Base-by-base conservation (phyloP, 2,329 filamentous ascomycete species). In the Chaetomiaceae sp. region DNA sequence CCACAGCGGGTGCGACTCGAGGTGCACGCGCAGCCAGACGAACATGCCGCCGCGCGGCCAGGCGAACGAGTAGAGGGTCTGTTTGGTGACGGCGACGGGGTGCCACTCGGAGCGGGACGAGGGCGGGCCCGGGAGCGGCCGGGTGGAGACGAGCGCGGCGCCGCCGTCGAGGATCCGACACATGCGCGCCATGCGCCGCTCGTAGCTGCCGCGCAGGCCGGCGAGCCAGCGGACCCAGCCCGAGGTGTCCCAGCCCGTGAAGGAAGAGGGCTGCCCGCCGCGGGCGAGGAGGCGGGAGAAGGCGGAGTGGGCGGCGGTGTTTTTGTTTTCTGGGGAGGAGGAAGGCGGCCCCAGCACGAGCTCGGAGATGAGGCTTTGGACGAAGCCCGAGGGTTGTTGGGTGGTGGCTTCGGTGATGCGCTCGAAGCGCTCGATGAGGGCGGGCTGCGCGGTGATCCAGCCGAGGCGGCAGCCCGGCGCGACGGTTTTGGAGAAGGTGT, bases 221-320 rank as follows among this genome's bases (percentile, higher is more conserved):
- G 86, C 87, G 21, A 96, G 82, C 91, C 91, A 96, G 60, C 89
- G 85, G 13, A 96, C 86, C 89, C 89, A 96, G 58, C 91, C 91
- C 56, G 85, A 83, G 58, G 85, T 82, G 63, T 88, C 78, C 91
- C 91, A 96, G 54, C 87, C 78, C 20, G 59, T 55, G 58, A 79
- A 79, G 38, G 64, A 23, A 9, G 34, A 54, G 6, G 62, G 78
- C 7, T 76, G 73, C 34, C 81, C 76, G 53, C 75, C 71, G 21
- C 65, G 62, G 71, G 72, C 54, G 67, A 62, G 59, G 71, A 73
- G 55, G 71, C 73, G 51, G 62, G 50, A 32, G 34, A 55, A 58
- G 48, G 50, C 29, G 23, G 56, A 36, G 2, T 27, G 38, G 43
- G 51, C 20, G n/a, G 37, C 30, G 18, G 2, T 40, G 25, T 46